Base-by-base conservation (phyloP, 768 basidiomycete genomes). In the Kwoniella sp. region DNA sequence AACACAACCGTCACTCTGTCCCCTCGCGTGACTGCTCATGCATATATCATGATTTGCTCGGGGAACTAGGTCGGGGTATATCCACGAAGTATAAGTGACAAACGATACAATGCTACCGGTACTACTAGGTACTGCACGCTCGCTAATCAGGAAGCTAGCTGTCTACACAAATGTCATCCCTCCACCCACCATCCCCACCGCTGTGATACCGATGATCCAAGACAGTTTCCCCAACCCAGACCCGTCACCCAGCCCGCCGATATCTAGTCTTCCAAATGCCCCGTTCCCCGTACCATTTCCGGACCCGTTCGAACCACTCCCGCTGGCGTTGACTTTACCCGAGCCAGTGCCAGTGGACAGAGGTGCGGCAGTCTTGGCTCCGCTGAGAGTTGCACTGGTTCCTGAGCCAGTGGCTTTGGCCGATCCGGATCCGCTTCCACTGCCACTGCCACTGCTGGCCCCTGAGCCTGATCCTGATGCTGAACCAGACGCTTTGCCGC, bases 251-350 rank as follows among this genome's bases (percentile, higher is more conserved):
- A 25, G 41, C 13, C 31, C 22, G 13, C 15, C 26, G 25, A 31
- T 31, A 51, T 51, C 34, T 51, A 52, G 11, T 8, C 51, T 15
- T 20, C 13, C 50, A 30, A 31, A 22, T 20, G 34, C 60, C 1
- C 25, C 28, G 30, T 57, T 58, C 47, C 38, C 57, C 8, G 58
- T 50, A 47, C 58, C 64, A 4, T 20, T 29, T 4, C 45, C 34
- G 8, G 28, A 48, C n/a, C 5, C 25, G n/a, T n/a, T n/a, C n/a
- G n/a, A n/a, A n/a, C 53, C 53, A 25, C 26, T 38, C 23, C 31
- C 29, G 12, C 34, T 29, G 22, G 15, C 50, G 5, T 47, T 47
- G 62, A 26, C 50, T 31, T 15, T 48, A 2, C 50, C 51, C 7
- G 48, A 38, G 9, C 28, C 29, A 50, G 45, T 25, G 4, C 45